phyloP scores from a whole-genome alignment of 2,329 filamentous ascomycete genomes.

The Rasamsonia emersonii region DNA sequence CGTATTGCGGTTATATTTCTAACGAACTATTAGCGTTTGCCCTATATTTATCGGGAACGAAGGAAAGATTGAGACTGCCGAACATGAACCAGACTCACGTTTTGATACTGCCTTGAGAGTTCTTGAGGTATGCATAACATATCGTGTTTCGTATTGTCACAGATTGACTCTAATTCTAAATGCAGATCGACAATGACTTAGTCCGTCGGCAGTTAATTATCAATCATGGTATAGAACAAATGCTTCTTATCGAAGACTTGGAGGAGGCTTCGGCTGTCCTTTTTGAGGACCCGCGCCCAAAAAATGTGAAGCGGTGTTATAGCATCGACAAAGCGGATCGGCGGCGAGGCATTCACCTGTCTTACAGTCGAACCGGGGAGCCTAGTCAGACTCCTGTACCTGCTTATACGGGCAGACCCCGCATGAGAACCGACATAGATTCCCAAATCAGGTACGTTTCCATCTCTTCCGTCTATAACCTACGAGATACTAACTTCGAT shows the following conservation, averaged over 20 bases:
- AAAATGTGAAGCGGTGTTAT: slow-evolving; percentile 63
- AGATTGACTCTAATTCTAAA: too few relatives aligned
- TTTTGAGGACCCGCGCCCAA: slow-evolving; percentile 51
- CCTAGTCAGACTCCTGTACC: slow-evolving; percentile 45
- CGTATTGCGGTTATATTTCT: slow-evolving; percentile 6
- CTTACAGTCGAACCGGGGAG: slow-evolving; percentile 40
- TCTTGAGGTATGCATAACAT: slow-evolving; percentile 45
- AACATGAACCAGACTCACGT: slow-evolving; percentile 63
- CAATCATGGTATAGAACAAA: slow-evolving; percentile 72
- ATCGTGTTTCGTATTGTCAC: too few relatives aligned
- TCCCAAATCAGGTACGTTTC: slow-evolving; percentile 50
- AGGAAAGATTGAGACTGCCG: slow-evolving; percentile 46
- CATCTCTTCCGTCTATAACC: neutral
- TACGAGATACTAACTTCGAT: slow-evolving; percentile 4
- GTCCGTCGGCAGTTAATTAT: slow-evolving; percentile 80
- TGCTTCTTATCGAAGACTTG: slow-evolving; percentile 63
- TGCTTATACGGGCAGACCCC: slow-evolving; percentile 46
- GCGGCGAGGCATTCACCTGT: slow-evolving; percentile 54
- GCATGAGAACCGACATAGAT: slow-evolving; percentile 73
- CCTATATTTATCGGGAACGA: slow-evolving; percentile 58
- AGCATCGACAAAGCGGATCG: slow-evolving; percentile 56
- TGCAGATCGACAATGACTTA: slow-evolving; percentile 64
- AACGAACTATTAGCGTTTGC: slow-evolving; percentile 32
- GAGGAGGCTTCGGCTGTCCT: slow-evolving; percentile 61
- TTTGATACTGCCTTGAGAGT: slow-evolving; percentile 74